phyloP scores from a whole-genome alignment of 2,329 filamentous ascomycete species.

The Colletotrichum sojae region DNA sequence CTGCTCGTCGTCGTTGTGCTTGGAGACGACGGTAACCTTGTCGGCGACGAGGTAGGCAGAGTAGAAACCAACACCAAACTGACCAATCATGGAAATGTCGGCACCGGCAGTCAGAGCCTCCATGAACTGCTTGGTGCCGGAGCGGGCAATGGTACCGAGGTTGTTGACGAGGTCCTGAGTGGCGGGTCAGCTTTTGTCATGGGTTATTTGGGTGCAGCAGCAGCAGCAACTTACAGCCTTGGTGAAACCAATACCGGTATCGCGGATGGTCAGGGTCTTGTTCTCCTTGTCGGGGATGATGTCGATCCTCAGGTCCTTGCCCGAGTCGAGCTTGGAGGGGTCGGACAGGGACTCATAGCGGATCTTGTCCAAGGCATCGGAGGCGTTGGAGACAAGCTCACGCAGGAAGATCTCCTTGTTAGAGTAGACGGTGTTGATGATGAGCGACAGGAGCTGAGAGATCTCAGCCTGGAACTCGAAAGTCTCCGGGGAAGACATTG shows the following conservation, averaged over 20 bases:
- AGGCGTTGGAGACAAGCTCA: conserved; percentile 98
- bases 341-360: conserved; percentile 98
- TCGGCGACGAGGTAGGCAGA: conserved; percentile 99
- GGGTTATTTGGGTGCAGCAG: conserved; percentile 47
- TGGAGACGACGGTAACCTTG: conserved; percentile 94
- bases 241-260: conserved; percentile 99
- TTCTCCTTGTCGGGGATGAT: conserved; percentile 97
- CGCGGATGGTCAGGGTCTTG: conserved; percentile 97
- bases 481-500: conserved; percentile 84
- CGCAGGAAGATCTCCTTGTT: conserved; percentile 99
- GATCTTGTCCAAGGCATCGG: conserved; percentile 99
- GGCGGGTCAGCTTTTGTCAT: conserved; percentile 52
- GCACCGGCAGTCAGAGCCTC: conserved; percentile 98
- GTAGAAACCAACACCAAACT: conserved; percentile 99
- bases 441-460: conserved; percentile 99
- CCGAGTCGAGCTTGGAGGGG: conserved; percentile 94
- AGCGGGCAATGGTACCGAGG: conserved; percentile 98
- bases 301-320: conserved; percentile 99
- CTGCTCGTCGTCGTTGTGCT: conserved; percentile 99
- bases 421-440: conserved; percentile 99
- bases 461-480: conserved; percentile 99
- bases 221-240: conserved; percentile 87
- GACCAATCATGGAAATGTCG: conserved; percentile 99
- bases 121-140: conserved; percentile 99
- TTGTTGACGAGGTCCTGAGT: conserved; percentile 97